phyloP scores from a whole-genome alignment of 2,329 filamentous ascomycete genomes.

The Neofusicoccum laricinum region DNA sequence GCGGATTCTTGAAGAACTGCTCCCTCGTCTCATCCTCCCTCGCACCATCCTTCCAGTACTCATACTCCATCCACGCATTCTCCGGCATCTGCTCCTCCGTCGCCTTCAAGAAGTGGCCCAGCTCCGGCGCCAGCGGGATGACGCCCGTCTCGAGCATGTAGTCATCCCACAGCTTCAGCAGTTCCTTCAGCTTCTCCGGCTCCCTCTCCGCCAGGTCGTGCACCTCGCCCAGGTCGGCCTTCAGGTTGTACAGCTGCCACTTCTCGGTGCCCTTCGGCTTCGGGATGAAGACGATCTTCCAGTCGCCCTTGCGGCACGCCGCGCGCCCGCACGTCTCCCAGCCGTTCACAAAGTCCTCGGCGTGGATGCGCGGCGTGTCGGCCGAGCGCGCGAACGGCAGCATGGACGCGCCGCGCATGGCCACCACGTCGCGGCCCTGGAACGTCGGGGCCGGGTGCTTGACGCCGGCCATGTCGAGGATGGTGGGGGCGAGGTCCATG shows the following conservation, averaged over 20 bases:
- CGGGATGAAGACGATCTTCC: constrained; percentile 58
- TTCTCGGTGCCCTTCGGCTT: constrained; percentile 54
- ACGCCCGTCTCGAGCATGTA: constrained; percentile 60
- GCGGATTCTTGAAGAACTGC: constrained; percentile 30
- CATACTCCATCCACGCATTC: constrained; percentile 64
- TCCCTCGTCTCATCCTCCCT: constrained; percentile 34
- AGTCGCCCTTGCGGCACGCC: constrained; percentile 55
- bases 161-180: constrained; percentile 56
- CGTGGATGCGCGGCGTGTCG: constrained; percentile 42
- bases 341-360: constrained; percentile 51
- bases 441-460: constrained; percentile 54
- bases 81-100: constrained; percentile 65
- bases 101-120: constrained; percentile 58
- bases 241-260: constrained; percentile 58
- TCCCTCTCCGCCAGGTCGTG: constrained; percentile 42
- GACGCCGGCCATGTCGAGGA: constrained; percentile 48
- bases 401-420: constrained; percentile 52
- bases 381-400: constrained; percentile 38
- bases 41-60: constrained; percentile 59
- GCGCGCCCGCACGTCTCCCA: constrained; percentile 57
- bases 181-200: constrained; percentile 44
- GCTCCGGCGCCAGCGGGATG: constrained; percentile 56
- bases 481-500: constrained; percentile 43
- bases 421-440: constrained; percentile 49
- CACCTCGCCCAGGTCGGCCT: constrained; percentile 51